phyloP scores from a whole-genome alignment of 805 yeast species.

The Spathaspora sp. region DNA sequence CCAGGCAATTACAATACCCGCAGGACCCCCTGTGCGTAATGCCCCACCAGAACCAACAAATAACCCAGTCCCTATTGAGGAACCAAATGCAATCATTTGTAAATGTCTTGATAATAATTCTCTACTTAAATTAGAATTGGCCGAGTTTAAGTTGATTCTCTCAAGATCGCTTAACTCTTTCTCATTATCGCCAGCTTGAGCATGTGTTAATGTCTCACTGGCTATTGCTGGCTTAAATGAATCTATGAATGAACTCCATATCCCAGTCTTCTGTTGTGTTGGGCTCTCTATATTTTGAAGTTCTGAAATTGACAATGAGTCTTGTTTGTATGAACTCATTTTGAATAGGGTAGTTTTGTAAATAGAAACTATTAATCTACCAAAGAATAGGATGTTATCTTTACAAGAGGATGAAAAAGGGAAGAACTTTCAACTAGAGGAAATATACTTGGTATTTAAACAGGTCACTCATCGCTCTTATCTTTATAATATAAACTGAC shows the following conservation, averaged over 20 bases:
- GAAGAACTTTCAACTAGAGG: background rate
- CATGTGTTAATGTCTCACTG: conserved; percentile 15
- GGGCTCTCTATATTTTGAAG: conserved; percentile 12
- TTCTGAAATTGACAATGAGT: conserved; percentile 9
- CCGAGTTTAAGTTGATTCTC: conserved; percentile 30
- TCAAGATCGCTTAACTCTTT: conserved; percentile 23
- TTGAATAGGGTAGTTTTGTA: background rate
- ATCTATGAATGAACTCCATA: conserved; percentile 25
- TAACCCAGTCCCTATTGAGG: conserved; percentile 66
- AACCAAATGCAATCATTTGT: conserved; percentile 67
- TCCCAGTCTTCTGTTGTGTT: conserved; percentile 5
- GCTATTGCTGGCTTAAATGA: conserved; percentile 33
- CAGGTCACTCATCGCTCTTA: too few species aligned
- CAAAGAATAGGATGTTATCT: too few species aligned
- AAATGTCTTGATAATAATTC: conserved; percentile 56
- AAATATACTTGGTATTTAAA: background rate
- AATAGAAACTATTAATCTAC: background rate
- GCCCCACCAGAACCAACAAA: conserved; percentile 64
- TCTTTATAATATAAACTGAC: too few species aligned
- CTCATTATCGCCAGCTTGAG: conserved; percentile 13
- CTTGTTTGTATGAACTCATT: conserved; percentile 4
- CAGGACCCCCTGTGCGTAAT: conserved; percentile 59
- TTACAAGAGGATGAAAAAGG: background rate
- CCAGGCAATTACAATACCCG: conserved; percentile 57
- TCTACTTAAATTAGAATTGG: conserved; percentile 56